Conservation (phyloP, 305 asterid genomes). For the Rubia peregrina region DNA sequence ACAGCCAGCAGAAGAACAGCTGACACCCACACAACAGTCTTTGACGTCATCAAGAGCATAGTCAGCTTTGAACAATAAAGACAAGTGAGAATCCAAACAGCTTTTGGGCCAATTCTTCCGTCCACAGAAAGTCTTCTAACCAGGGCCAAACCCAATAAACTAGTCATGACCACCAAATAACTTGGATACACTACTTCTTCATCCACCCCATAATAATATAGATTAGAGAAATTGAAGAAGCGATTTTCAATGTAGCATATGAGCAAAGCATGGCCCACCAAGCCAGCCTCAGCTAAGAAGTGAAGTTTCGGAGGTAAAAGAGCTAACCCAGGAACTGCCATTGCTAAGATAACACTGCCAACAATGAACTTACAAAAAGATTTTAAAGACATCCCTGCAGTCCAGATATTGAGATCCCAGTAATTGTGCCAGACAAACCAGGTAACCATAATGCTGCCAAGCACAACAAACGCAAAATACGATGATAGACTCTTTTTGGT, state of each 20-base stretch:
- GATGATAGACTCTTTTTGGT: constrained; percentile 84
- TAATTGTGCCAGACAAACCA: constrained; percentile 98
- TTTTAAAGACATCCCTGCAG: constrained; percentile 95
- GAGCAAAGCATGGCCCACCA: constrained; percentile 78
- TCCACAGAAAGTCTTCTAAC: constrained; percentile 85
- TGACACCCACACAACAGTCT: constrained; percentile 85
- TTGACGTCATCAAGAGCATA: constrained; percentile 86
- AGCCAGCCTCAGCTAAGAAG: constrained; percentile 70
- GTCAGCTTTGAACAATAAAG: constrained; percentile 78
- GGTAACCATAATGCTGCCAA: constrained; percentile 88
- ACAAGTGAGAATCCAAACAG: constrained; percentile 91
- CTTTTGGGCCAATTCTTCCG: constrained; percentile 71
- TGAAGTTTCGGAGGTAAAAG: constrained; percentile 77
- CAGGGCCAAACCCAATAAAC: constrained; percentile 80
- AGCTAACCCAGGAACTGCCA: constrained; percentile 94
- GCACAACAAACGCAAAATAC: constrained; percentile 76
- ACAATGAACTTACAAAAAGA: constrained; percentile 95
- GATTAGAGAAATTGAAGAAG: constrained; percentile 79
- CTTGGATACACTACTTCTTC: constrained; percentile 98
- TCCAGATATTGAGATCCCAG: constrained; percentile 98
- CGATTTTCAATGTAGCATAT: constrained; percentile 82
- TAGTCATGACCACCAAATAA: constrained; percentile 90
- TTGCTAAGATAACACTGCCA: constrained; percentile 82
- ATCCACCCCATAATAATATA: constrained; percentile 88
- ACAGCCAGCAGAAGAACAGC: constrained; percentile 84